Percentiles rank a stretch among this genome's conserved stretches.
Conservation (phyloP, 495 filamentous ascomycete species). For the Penicillium coprophilum region DNA sequence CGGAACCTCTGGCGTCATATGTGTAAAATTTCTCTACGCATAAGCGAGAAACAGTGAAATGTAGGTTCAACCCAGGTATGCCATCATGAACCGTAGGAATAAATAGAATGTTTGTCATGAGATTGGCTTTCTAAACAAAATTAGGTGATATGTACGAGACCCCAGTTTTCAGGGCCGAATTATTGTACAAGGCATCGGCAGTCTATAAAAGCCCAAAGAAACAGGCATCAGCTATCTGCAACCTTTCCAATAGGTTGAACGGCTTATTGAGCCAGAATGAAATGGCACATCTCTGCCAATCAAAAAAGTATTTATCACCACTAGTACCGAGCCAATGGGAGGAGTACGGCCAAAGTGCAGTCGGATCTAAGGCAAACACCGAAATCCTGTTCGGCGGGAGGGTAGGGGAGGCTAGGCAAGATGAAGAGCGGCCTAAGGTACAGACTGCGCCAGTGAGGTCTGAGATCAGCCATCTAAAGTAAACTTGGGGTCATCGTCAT, state of each 20-base stretch:
- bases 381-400: background rate
- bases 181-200: background rate
- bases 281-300: background rate
- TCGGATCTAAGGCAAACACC: background rate
- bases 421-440: background rate
- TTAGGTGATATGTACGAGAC: background rate
- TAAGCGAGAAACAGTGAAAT: background rate
- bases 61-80: background rate
- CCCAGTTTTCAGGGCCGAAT: background rate
- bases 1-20: too few relatives aligned
- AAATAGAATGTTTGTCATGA: background rate
- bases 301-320: background rate
- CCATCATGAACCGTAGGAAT: background rate
- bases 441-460: background rate
- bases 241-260: background rate
- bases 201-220: background rate
- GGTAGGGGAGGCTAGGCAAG: background rate
- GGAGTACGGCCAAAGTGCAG: background rate
- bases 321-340: background rate
- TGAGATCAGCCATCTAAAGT: conserved; percentile 23
- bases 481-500: conserved; percentile 40
- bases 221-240: background rate
- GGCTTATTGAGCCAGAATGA: background rate
- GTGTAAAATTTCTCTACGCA: background rate
- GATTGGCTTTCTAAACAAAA: conserved; percentile 1